phyloP scores from a whole-genome alignment of 257 asterid species.

The Lycium ferocissimum region DNA sequence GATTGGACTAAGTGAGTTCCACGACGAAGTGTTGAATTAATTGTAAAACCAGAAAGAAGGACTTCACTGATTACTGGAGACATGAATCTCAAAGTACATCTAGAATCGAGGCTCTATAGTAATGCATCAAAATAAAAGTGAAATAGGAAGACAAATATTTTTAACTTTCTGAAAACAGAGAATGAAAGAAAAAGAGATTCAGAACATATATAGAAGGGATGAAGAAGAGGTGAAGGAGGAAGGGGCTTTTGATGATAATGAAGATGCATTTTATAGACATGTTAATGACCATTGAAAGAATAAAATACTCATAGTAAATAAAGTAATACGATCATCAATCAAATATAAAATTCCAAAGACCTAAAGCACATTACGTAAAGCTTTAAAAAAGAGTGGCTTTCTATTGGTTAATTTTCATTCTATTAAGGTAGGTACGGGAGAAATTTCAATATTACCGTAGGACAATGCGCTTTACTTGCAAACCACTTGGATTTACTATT shows the following conservation, averaged over 20 bases:
- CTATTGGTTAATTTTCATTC: constrained; percentile 6
- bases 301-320: constrained; percentile 5
- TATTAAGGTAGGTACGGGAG: constrained; percentile 8
- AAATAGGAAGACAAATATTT: neutral
- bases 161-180: neutral
- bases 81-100: constrained; percentile 37
- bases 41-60: constrained; percentile 48
- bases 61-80: constrained; percentile 51
- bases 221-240: neutral
- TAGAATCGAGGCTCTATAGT: neutral
- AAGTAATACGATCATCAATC: neutral
- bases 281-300: neutral
- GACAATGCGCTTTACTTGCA: neutral
- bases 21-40: constrained; percentile 51
- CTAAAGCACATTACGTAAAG: neutral
- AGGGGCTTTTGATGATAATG: constrained; percentile 25
- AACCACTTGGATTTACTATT: constrained; percentile 6
- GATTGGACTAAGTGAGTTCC: constrained; percentile 54
- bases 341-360: neutral
- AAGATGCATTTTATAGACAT: constrained; percentile 27
- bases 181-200: neutral
- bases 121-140: constrained; percentile 4
- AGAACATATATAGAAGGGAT: neutral
- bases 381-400: neutral
- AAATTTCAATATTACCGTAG: neutral